phyloP scores from a whole-genome alignment of 2,329 filamentous ascomycete species.

The Curvularia sp. region DNA sequence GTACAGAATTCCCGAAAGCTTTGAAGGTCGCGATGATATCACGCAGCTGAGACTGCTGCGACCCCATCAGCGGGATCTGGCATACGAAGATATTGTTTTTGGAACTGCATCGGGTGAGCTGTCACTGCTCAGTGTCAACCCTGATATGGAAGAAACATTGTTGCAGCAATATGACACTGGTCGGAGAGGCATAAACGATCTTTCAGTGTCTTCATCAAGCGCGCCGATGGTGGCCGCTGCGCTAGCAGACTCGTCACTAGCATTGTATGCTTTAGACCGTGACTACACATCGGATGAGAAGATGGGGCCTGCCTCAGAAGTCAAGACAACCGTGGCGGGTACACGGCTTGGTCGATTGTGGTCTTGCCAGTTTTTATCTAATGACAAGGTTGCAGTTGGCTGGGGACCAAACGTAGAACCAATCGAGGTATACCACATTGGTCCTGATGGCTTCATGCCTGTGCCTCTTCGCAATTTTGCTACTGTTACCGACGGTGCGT shows the following conservation, averaged over 20 bases:
- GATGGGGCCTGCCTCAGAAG: slow-evolving; percentile 25
- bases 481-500: slow-evolving; percentile 21
- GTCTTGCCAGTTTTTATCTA: slow-evolving; percentile 62
- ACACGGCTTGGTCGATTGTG: slow-evolving; percentile 46
- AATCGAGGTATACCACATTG: slow-evolving; percentile 60
- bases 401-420: slow-evolving; percentile 53
- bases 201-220: slow-evolving; percentile 53
- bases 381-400: slow-evolving; percentile 60
- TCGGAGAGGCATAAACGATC: slow-evolving; percentile 55
- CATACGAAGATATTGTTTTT: slow-evolving; percentile 59
- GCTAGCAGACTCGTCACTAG: slow-evolving; percentile 55
- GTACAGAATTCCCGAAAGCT: slow-evolving; percentile 59
- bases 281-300: slow-evolving; percentile 38
- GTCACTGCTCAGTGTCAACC: slow-evolving; percentile 36
- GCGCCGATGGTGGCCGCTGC: slow-evolving; percentile 59
- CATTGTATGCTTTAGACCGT: slow-evolving; percentile 53
- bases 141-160: slow-evolving; percentile 17
- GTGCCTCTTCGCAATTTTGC: slow-evolving; percentile 51
- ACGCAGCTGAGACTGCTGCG: slow-evolving; percentile 62
- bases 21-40: slow-evolving; percentile 65
- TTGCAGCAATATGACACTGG: slow-evolving; percentile 52
- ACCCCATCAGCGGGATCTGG: slow-evolving; percentile 47
- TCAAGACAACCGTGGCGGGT: slow-evolving; percentile 23
- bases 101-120: slow-evolving; percentile 65
- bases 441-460: slow-evolving; percentile 52